Evolutionary conservation across 768 basidiomycete species (phyloP), one percentile per base, ranked within the genome.

Genomic region (Termitomyces sp.): DNA sequence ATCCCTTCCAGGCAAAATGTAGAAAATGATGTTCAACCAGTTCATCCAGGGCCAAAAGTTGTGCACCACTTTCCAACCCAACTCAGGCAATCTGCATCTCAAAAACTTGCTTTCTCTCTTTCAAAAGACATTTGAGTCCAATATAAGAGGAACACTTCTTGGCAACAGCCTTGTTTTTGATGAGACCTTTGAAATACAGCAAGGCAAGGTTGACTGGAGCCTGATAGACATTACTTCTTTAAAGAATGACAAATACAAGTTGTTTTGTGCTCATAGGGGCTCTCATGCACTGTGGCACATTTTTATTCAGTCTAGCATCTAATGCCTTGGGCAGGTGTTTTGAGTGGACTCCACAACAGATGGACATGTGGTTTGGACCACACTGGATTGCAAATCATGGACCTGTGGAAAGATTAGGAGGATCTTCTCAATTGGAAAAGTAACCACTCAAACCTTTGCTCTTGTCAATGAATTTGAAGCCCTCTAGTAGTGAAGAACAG

Each of bases 31-130:
- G 52, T 64, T 70, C n/a, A 55, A 46, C 2, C 58, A 42, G 0
- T 70, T 73, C 49, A 65, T 65, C 16, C 59, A 59, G 59, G 59
- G 22, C 9, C 71, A 72, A 56, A 69, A 59, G 30, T 34, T 73
- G 3, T 62, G 61, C 0, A 22, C 54, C 1, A 24, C 68, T 2
- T 63, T 70, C 31, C 30, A 48, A 22, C 18, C 15, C 6, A 22
- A 53, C 1, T 31, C 41, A 6, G 37, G 59, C 2, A 59, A 63
- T 11, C 3, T 31, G 4, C 0, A 1, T 3, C 20, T 67, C 7
- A 7, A 54, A 27, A 9, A 0, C 3, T 41, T 67, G 12, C 36
- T 61, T 15, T 11, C 33, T 16, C 24, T 50, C 16, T 64, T 57
- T 39, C 31, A 60, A 9, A 33, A 55, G 11, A 34, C 45, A 12